phyloP scores from a whole-genome alignment of 1,284 basidiomycete species.

The Ganoderma lingzhi region DNA sequence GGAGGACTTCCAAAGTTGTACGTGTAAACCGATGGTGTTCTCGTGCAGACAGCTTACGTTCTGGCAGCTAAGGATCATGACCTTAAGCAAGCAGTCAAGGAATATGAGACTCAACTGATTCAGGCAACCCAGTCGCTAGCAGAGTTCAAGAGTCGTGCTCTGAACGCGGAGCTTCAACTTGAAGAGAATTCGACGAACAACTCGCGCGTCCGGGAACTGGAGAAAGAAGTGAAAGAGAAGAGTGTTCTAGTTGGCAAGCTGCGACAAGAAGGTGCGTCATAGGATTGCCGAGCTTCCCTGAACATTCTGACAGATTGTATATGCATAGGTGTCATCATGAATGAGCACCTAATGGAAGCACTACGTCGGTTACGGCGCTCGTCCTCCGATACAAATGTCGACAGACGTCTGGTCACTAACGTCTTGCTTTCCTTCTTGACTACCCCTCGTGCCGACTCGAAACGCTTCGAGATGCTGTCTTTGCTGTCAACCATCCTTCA shows the following conservation, averaged over 20 bases:
- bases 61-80: constrained; percentile 77
- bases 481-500: constrained; percentile 89
- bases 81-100: constrained; percentile 79
- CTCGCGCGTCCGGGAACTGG: constrained; percentile 72
- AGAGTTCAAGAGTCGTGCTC: constrained; percentile 87
- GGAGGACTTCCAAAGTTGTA: constrained; percentile 93
- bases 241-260: constrained; percentile 91
- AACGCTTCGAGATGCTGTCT: constrained; percentile 96
- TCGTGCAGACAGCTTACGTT: constrained; percentile 28
- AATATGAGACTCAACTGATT: constrained; percentile 80
- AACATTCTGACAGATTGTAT: neutral
- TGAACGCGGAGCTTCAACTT: constrained; percentile 86
- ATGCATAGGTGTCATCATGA: constrained; percentile 86
- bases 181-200: constrained; percentile 77
- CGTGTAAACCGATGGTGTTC: constrained; percentile 38
- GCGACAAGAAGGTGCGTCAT: constrained; percentile 85
- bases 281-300: neutral
- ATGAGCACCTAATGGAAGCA: constrained; percentile 97
- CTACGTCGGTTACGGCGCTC: constrained; percentile 91
- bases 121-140: constrained; percentile 78
- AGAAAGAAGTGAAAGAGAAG: constrained; percentile 96
- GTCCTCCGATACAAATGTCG: constrained; percentile 89
- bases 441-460: constrained; percentile 90
- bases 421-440: constrained; percentile 92
- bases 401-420: constrained; percentile 94